These are phyloP conservation scores for Entoloma clypeatum DNA, from an alignment of 1,284 basidiomycete genomes.

Conservation along the genomic window DNA sequence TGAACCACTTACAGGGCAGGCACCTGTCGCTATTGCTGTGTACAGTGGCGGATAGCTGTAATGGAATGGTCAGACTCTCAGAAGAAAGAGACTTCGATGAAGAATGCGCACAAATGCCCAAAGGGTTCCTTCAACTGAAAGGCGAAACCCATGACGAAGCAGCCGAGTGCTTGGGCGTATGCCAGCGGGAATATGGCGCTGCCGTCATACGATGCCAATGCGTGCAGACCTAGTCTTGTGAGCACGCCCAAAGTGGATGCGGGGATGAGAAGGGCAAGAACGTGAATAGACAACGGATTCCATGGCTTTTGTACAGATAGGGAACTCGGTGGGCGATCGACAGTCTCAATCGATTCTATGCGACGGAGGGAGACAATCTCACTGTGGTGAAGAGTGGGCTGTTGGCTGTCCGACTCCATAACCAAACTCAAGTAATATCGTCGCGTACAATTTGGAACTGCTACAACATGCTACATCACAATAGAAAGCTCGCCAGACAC, in stretches of 20 bases:
- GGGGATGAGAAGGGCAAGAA: conserved; percentile 71
- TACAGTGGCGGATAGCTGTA: conserved; percentile 83
- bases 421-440: too few relatives aligned
- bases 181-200: conserved; percentile 78
- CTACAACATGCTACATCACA: conserved; percentile 54
- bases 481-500: conserved; percentile 45
- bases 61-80: conserved; percentile 9
- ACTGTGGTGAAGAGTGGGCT: too few relatives aligned
- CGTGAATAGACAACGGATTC: conserved; percentile 55
- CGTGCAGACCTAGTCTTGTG: conserved; percentile 70
- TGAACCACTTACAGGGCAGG: conserved; percentile 10
- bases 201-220: conserved; percentile 71
- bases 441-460: conserved; percentile 66
- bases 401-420: too few relatives aligned
- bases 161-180: conserved; percentile 88
- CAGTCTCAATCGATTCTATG: conserved; percentile 32
- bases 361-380: too few relatives aligned
- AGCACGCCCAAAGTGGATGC: conserved; percentile 78
- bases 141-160: conserved; percentile 86
- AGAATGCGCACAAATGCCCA: conserved; percentile 63
- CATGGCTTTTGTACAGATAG: conserved; percentile 38
- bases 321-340: conserved; percentile 50
- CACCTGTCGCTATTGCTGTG: conserved; percentile 85
- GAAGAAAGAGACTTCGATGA: background rate
- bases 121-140: conserved; percentile 69